These are phyloP conservation scores for Starmera stellimalicola DNA, from an alignment of 1,139 yeast species.

Conservation along the genomic window DNA sequence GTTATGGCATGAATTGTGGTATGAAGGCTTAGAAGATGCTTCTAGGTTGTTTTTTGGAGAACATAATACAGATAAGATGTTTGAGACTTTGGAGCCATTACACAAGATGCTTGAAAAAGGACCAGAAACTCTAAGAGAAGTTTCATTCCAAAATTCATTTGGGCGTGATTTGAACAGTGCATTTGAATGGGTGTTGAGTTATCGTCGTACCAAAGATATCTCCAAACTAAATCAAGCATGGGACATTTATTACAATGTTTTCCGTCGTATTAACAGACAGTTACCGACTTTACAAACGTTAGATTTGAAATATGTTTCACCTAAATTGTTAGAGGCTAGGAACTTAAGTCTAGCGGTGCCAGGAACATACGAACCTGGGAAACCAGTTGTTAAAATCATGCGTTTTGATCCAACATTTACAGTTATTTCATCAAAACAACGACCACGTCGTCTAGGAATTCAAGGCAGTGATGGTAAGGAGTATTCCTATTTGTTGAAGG, in stretches of 20 bases:
- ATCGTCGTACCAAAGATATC: constrained; percentile 73
- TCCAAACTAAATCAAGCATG: constrained; percentile 93
- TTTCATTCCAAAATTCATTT: constrained; percentile 86
- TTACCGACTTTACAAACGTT: constrained; percentile 78
- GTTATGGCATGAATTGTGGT: constrained; percentile 97
- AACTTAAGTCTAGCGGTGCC: constrained; percentile 88
- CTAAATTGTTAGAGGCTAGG: constrained; percentile 69
- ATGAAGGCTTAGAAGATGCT: constrained; percentile 95
- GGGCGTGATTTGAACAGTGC: constrained; percentile 93
- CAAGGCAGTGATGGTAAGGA: constrained; percentile 89
- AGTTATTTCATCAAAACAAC: constrained; percentile 92
- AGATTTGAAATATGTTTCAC: constrained; percentile 90
- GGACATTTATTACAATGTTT: constrained; percentile 92
- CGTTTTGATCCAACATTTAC: constrained; percentile 75
- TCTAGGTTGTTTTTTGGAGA: constrained; percentile 91
- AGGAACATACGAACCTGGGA: constrained; percentile 85
- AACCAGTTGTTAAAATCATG: constrained; percentile 62
- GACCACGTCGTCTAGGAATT: constrained; percentile 78
- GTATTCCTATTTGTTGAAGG: constrained; percentile 74
- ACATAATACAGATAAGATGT: constrained; percentile 91
- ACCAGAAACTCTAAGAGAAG: constrained; percentile 88
- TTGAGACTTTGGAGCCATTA: constrained; percentile 80
- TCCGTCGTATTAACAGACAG: constrained; percentile 83
- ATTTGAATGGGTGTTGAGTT: constrained; percentile 85
- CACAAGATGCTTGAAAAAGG: constrained; percentile 78